Base-by-base conservation (phyloP, 495 filamentous ascomycete species). In the Annulohypoxylon nitens region DNA sequence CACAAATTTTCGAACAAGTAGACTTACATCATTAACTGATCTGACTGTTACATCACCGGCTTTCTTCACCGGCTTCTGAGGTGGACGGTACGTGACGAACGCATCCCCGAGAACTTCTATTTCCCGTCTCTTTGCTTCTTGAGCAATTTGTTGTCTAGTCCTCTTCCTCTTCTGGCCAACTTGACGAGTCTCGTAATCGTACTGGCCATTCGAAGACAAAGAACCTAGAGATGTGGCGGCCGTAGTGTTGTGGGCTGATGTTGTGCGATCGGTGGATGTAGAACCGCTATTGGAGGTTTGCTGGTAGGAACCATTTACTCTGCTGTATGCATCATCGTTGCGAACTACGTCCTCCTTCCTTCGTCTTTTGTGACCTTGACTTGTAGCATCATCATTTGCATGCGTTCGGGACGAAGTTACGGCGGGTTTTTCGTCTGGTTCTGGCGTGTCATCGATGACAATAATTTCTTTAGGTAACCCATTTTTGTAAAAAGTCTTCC, bases 381-480 rank as follows among this genome's bases (percentile, higher is more conserved):
- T 79, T 37, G 77, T 50, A 61, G 69, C 8, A 18, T 71, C 73
- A 43, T 73, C 77, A 70, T 80, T 81, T 25, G 80, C 63, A 64
- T 80, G 71, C 0, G 77, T 74, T 50, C 75, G 71, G 37, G 78
- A 68, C 18, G 74, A 73, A 67, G 61, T 76, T 60, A 71, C 69
- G 58, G 75, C 75, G 20, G 64, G 71, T 14, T 80, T 72, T 8
- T 66, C 67, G 34, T 91, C 89, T 20, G 89, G 86, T 64, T 91
- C 91, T 45, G 91, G 89, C n/a, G 92, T 90, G 82, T 97, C 95
- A 74, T 97, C 95, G 75, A 98, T 98, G 68, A 97, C 90, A 78
- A 98, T 97, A 78, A 98, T 88, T 81, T 97, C 95, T 78, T 95
- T 92, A 12, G 95, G 95, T 14, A 95, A 81, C 18, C 95, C 95